Conservation (phyloP, 345 rosid species). For the Diplotaxis tenuifolia region DNA sequence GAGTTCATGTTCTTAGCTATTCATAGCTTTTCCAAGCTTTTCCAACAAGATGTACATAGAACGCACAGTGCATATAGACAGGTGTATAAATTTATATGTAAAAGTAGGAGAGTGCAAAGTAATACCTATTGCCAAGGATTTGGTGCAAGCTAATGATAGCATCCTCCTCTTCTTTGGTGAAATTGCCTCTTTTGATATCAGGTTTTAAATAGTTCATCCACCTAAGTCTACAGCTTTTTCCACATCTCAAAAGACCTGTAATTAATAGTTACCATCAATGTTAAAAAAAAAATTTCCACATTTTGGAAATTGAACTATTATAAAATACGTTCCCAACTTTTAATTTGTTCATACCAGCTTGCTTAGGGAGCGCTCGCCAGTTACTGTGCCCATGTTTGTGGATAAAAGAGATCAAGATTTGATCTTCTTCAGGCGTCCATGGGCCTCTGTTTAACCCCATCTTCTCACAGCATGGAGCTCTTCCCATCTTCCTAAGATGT, state of each 20-base stretch:
- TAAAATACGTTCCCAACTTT: not conserved
- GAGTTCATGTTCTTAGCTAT: too few species aligned
- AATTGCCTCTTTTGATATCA: constrained; percentile 81
- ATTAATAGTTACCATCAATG: not conserved
- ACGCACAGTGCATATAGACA: not conserved
- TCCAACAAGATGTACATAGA: constrained; percentile 37
- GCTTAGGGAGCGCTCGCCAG: constrained; percentile 81
- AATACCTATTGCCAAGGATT: constrained; percentile 62
- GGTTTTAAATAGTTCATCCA: constrained; percentile 79
- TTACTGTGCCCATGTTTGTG: constrained; percentile 58
- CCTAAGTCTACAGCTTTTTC: constrained; percentile 76
- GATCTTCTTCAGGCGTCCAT: constrained; percentile 76
- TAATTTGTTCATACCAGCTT: constrained; percentile 53
- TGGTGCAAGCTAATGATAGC: constrained; percentile 63
- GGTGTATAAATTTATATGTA: not conserved
- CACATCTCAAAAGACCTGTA: constrained; percentile 71
- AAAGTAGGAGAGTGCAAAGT: not conserved
- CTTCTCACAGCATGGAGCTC: constrained; percentile 91
- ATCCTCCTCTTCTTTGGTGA: constrained; percentile 75
- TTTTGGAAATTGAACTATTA: not conserved
- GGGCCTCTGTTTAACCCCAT: constrained; percentile 78
- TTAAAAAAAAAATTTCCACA: not conserved
- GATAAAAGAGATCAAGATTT: constrained; percentile 52
- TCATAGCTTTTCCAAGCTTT: too few species aligned
- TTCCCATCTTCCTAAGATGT: constrained; percentile 51